Conservation (phyloP, 495 filamentous ascomycete genomes). For the Talaromyces borbonicus region DNA sequence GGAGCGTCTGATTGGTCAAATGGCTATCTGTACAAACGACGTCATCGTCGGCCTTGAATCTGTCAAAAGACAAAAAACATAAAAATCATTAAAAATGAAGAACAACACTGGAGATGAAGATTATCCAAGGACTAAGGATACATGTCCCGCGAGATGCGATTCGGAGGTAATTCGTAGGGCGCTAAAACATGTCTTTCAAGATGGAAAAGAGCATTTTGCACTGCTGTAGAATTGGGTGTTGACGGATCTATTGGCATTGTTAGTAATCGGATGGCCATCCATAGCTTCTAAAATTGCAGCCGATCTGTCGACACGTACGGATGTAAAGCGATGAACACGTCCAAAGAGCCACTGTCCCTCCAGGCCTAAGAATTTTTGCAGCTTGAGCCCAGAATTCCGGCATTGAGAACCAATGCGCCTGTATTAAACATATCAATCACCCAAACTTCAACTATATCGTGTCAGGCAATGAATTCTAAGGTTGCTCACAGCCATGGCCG, state of each 20-base stretch:
- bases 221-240: constrained; percentile 18
- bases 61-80: too few relatives aligned
- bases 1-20: too few relatives aligned
- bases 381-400: constrained; percentile 39
- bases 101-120: too few relatives aligned
- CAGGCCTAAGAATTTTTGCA: constrained; percentile 34
- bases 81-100: too few relatives aligned
- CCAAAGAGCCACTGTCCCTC: constrained; percentile 47
- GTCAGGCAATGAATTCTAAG: background rate
- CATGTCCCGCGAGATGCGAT: constrained; percentile 20
- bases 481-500: constrained; percentile 36
- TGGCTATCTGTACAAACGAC: too few relatives aligned
- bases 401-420: constrained; percentile 52
- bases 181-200: constrained; percentile 20
- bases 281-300: background rate
- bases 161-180: constrained; percentile 26
- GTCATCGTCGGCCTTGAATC: too few relatives aligned
- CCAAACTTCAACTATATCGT: background rate
- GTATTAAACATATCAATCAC: background rate
- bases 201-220: constrained; percentile 21
- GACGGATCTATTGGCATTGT: constrained; percentile 20
- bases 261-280: background rate
- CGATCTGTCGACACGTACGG: constrained; percentile 15
- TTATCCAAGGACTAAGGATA: too few relatives aligned
- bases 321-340: constrained; percentile 14